Evolutionary conservation across 139 green algal genomes (phyloP).

Genomic region (Chlamydomonas schloesseri): DNA sequence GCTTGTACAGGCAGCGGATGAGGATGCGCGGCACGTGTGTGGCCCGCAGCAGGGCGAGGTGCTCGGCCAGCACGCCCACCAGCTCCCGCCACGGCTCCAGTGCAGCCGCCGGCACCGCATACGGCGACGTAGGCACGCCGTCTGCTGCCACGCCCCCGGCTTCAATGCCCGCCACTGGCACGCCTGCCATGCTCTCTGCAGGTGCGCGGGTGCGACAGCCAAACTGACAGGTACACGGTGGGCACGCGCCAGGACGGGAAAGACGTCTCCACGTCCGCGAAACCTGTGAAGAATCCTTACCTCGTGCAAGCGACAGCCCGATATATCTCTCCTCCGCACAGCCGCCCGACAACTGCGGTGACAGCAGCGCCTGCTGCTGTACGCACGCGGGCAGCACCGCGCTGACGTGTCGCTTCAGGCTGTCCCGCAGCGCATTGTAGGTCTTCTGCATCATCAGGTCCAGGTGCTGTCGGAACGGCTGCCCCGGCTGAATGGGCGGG

Average conservation of each 20-base stretch:
- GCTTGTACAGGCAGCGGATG: slow-evolving; percentile 58
- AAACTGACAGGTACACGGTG: too few relatives aligned
- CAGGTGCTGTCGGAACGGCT: slow-evolving; percentile 46
- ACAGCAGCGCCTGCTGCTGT: not conserved
- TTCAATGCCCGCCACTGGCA: too few relatives aligned
- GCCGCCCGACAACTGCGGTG: not conserved
- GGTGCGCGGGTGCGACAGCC: too few relatives aligned
- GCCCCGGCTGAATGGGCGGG: not conserved
- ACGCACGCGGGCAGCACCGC: slow-evolving; percentile 48
- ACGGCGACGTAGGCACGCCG: too few relatives aligned
- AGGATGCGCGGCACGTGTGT: slow-evolving; percentile 59
- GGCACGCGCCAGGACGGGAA: too few relatives aligned
- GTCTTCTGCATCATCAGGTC: slow-evolving; percentile 26
- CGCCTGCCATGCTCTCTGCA: too few relatives aligned
- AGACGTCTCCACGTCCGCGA: too few relatives aligned
- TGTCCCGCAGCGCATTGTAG: slow-evolving; percentile 36
- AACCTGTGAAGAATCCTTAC: too few relatives aligned
- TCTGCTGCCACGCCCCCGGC: too few relatives aligned
- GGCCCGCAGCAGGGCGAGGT: slow-evolving; percentile 51
- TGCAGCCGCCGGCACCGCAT: not conserved
- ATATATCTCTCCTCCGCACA: not conserved
- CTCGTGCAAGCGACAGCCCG: too few relatives aligned
- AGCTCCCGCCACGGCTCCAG: slow-evolving; percentile 61
- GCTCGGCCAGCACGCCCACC: slow-evolving; percentile 49
- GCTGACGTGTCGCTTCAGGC: slow-evolving; percentile 48